Percentiles rank a stretch among this genome's conserved stretches.
Evolutionary conservation across 192 early-diverging fungal species (phyloP).

Genomic region (Irineochytrium annulatum): DNA sequence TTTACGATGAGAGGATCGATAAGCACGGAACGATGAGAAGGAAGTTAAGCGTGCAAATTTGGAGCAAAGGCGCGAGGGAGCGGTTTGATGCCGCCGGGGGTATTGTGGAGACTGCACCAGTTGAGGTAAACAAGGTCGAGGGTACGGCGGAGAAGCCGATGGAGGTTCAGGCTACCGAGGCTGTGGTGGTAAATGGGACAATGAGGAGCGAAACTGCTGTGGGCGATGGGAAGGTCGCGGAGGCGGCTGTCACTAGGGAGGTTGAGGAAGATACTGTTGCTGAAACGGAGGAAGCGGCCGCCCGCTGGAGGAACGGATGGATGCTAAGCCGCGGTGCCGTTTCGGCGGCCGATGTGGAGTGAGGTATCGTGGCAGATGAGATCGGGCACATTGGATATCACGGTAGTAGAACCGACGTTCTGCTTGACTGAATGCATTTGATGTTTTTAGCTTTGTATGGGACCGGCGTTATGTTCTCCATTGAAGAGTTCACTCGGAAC

Average conservation of each 20-base stretch:
- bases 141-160: conserved; percentile 2
- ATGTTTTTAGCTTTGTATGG: too few relatives aligned
- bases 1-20: conserved; percentile 54
- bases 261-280: not conserved
- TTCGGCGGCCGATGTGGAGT: too few relatives aligned
- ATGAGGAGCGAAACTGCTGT: not conserved
- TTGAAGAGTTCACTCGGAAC: too few relatives aligned
- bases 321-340: too few relatives aligned
- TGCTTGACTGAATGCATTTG: too few relatives aligned
- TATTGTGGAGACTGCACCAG: too few relatives aligned
- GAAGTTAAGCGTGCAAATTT: conserved; percentile 67
- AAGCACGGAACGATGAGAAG: conserved; percentile 41
- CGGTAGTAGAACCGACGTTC: too few relatives aligned
- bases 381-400: too few relatives aligned
- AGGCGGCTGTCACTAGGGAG: not conserved
- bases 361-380: too few relatives aligned
- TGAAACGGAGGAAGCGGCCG: not conserved
- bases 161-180: not conserved
- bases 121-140: conserved; percentile 14
- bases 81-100: conserved; percentile 5
- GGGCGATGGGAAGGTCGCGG: conserved; percentile 1
- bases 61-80: conserved; percentile 5
- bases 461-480: too few relatives aligned
- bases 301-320: not conserved
- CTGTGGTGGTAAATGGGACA: not conserved